Evolutionary conservation across 495 filamentous ascomycete species (phyloP), one percentile per base, ranked within the genome.

Genomic region (Pyrenopolyporus hunteri): DNA sequence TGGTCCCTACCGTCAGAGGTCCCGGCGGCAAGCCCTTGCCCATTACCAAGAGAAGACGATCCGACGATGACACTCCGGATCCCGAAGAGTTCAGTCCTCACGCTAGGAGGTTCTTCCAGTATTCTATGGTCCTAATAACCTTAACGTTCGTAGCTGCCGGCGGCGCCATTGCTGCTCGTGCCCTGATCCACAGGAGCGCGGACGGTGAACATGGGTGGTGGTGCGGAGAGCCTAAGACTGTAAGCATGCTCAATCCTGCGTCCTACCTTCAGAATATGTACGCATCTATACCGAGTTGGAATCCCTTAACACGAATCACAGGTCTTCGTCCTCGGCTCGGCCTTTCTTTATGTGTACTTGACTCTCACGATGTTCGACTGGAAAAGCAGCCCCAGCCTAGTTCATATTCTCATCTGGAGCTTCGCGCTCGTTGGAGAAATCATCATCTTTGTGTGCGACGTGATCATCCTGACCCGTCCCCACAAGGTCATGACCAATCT

Each of bases 1-100:
- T 71, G 40, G 57, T 53, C 7, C 73, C 78, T 20, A 70, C 68
- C 25, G 70, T 70, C 46, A 73, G 33, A 43, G 90, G 92, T 10
- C 92, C 91, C 0, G 90, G 89, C 29, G 92, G 92, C 47, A 90
- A 92, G 69, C 89, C 90, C 11, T 77, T 96, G 17, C 91, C 92
- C 26, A 69, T 80, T 48, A 83, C 78, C 57, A 80, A 79, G 60
- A 73, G 71, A 57, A 79, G 76, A 68, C 67, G 72, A 33, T 65
- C 73, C 43, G 67, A 75, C 28, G 61, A 69, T 39, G 70, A 73
- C 37, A 48, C 63, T 6, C 50, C 77, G 16, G 65, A 62, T 6
- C 29, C 56, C 7, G 62, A 70, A 0, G 76, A 80, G 22, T 83
- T 91, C 70, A 86, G 83, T 19, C 80, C 73, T 0, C 76, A 77